phyloP scores from a whole-genome alignment of 208 protist species.

The Zelonia costaricensis region DNA sequence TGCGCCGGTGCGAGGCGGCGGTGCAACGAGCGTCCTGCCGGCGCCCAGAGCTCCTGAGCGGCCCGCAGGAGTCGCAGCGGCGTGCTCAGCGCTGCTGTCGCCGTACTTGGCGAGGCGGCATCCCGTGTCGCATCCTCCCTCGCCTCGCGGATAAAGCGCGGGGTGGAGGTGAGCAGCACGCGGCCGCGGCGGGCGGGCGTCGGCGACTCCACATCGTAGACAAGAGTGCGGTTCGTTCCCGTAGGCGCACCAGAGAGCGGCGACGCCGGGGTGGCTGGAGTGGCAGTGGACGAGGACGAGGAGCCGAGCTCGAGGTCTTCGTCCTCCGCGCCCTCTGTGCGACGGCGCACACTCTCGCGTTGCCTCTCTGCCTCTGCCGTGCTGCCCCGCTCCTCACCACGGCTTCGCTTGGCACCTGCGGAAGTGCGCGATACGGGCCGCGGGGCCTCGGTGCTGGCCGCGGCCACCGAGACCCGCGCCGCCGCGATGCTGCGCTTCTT shows the following conservation, averaged over 20 bases:
- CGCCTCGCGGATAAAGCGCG: conserved; percentile 33
- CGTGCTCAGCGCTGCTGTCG: conserved; percentile 3
- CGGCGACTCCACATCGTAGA: conserved; percentile 6
- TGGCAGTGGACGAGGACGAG: neutral
- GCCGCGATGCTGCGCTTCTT: too few species aligned
- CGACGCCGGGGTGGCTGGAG: neutral
- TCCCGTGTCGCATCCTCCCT: neutral
- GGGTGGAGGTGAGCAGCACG: conserved; percentile 41
- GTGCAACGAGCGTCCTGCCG: conserved; percentile 20
- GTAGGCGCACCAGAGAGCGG: neutral
- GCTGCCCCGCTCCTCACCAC: neutral
- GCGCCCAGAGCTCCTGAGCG: conserved; percentile 18
- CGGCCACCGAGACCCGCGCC: too few species aligned
- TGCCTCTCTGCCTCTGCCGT: neutral
- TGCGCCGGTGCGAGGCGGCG: conserved; percentile 36
- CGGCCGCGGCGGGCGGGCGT: conserved; percentile 21
- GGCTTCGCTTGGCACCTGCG: conserved; percentile 8
- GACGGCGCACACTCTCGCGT: neutral
- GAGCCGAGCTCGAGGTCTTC: neutral
- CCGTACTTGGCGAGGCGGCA: neutral
- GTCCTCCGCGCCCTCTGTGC: neutral
- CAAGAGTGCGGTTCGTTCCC: conserved; percentile 14
- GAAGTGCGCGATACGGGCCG: too few species aligned
- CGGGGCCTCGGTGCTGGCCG: too few species aligned
- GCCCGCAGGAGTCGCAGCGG: conserved; percentile 17